Base-by-base conservation (phyloP, 2,329 filamentous ascomycete genomes). In the Verticillium isaacii region DNA sequence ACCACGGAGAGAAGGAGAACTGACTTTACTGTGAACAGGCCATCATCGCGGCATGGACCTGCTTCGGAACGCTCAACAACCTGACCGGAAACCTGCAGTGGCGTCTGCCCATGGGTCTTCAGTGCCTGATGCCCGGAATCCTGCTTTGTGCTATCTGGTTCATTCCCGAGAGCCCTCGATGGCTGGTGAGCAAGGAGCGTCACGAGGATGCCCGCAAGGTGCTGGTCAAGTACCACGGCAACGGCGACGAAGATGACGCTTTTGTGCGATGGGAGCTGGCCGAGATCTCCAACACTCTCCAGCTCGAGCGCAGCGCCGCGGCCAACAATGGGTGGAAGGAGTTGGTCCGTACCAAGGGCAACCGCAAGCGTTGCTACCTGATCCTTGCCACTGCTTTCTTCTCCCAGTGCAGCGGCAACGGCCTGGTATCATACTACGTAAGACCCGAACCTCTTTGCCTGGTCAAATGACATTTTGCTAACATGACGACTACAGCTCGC, bases 341-440 rank as follows among this genome's bases (percentile, higher is more conserved):
- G 67, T 83, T 86, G 71, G 73, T 85, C 71, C 73, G 70, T 63
- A 85, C 84, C 45, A 80, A 78, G 68, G 83, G 84, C 60, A 86
- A 87, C 76, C 80, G 83, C 59, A 82, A 84, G 70, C 78, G 84
- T 54, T 70, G 86, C 52, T 66, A 75, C 29, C 73, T 87, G 32
- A 74, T 85, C 59, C 70, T 83, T 56, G 83, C 82, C 1, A 77
- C 86, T 25, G 84, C 83, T 68, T 71, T 87, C 63, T 85, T 86
- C 73, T 85, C 82, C 0, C 84, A 87, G 71, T 86, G 82, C 77
- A 83, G 79, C 45, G 84, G 85, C 60, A 87, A 87, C 70, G 84
- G 80, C 62, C 78, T 87, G 57, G 82, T 87, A 66, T 83, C 78
- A 62, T 86, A 86, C 75, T 87, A 86, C 66, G 77, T 82, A 45